Evolutionary conservation across 106 monocot genomes (phyloP).

Genomic region (Allium fistulosum): DNA sequence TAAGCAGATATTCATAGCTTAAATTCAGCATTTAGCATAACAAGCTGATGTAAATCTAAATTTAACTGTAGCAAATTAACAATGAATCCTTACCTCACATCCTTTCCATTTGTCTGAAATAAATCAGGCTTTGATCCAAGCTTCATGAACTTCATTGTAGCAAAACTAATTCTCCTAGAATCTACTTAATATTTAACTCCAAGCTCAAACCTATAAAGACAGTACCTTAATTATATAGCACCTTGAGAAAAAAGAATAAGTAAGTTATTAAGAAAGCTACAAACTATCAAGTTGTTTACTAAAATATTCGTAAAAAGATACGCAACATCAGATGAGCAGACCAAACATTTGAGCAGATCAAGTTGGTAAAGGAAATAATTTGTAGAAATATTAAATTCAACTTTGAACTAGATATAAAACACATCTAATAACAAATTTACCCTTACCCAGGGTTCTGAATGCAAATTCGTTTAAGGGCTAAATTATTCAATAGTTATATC

Average conservation of each 20-base stretch:
- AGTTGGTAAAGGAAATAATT: background rate
- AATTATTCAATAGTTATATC: background rate
- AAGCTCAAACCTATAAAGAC: background rate
- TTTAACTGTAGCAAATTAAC: too few relatives aligned
- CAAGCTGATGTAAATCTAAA: too few relatives aligned
- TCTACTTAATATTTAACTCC: background rate
- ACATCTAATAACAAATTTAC: background rate
- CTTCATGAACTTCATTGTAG: slow-evolving; percentile 94
- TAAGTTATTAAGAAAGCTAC: background rate
- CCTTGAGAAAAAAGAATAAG: background rate
- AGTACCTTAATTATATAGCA: background rate
- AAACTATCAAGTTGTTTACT: slow-evolving; percentile 9
- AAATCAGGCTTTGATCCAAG: slow-evolving; percentile 90
- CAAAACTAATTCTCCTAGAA: background rate
- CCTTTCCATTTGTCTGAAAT: slow-evolving; percentile 71
- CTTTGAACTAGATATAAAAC: background rate
- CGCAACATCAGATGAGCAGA: slow-evolving; percentile 4
- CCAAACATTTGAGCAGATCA: background rate
- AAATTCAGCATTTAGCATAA: too few relatives aligned
- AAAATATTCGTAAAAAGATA: slow-evolving; percentile 6
- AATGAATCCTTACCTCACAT: slow-evolving; percentile 38
- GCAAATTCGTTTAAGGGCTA: background rate
- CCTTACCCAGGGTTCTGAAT: background rate
- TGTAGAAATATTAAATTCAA: too few relatives aligned
- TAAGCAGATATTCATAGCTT: too few relatives aligned